Conservation (phyloP, 371 early-diverging fungal genomes). For the Syncephalis plumigaleata region DNA sequence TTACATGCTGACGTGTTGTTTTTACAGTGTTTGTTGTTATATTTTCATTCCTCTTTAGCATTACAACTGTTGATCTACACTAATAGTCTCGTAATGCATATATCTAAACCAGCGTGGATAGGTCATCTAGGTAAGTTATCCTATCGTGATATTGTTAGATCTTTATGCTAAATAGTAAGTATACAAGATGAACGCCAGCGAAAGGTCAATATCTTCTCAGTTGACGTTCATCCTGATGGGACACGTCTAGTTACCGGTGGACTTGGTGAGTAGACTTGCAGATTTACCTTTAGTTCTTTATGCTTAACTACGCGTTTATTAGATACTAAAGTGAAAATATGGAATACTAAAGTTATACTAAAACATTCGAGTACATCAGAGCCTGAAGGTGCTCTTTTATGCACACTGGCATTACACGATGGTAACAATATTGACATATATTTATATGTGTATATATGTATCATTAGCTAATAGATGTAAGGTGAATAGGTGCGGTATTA, state of each 20-base stretch:
- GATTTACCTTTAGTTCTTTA: neutral
- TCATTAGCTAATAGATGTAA: no score
- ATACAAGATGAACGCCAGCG: constrained; percentile 40
- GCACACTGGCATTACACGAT: constrained; percentile 67
- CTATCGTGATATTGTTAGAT: no score
- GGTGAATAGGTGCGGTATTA: constrained; percentile 71
- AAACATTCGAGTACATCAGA: constrained; percentile 28
- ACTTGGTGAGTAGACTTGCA: constrained; percentile 26
- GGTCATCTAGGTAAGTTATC: no score
- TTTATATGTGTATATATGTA: no score
- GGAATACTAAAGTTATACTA: constrained; percentile 57
- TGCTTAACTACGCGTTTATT: constrained; percentile 2
- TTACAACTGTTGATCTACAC: no score
- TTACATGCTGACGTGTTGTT: no score
- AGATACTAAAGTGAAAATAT: constrained; percentile 71
- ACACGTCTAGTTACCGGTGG: constrained; percentile 73
- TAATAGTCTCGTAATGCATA: no score
- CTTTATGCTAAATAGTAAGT: no score
- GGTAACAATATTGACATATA: no score
- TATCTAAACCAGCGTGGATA: no score
- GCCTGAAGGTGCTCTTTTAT: constrained; percentile 38
- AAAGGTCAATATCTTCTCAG: constrained; percentile 64
- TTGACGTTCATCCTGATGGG: constrained; percentile 75
- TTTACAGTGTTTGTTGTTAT: no score
- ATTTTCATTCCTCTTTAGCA: no score